Base-by-base conservation (phyloP, 768 basidiomycete species). In the Tricholoma saponaceum region DNA sequence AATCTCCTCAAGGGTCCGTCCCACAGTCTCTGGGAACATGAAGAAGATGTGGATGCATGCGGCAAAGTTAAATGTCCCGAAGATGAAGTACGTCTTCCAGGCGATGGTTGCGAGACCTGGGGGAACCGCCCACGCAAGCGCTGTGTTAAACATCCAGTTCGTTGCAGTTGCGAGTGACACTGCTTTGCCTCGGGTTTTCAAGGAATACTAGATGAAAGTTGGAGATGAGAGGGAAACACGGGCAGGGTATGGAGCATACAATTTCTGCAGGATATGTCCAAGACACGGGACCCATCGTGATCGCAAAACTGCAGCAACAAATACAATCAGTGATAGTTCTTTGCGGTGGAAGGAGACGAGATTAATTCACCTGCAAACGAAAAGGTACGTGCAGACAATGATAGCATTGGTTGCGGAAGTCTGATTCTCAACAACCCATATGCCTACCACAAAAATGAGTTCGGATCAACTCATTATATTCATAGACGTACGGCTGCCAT, bases 21-120 rank as follows among this genome's bases (percentile, higher is more conserved):
- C 83, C 13, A 84, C 83, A 2, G 88, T 89, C 70, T 91, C 90
- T 12, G 89, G 90, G 79, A 82, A 91, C 79, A 86, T 86, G 79
- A 91, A 90, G 65, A 86, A 74, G 58, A 90, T 75, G 63, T 90
- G 88, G 53, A 89, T 72, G 67, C 79, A 85, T 1, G 83, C 85
- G 0, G 84, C 83, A 58, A 87, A 83, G 76, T 89, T 88, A 81
- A 89, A 89, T 9, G 86, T 72, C 8, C 85, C 87, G 66, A 90
- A 89, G 69, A 90, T 83, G 71, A 89, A 89, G 71, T 89, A 90
- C 2, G 77, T 90, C 72, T 83, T 86, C 79, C 83, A 87, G 14
- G 85, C 87, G 58, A 91, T 89, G 61, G 61, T 76, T 26, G 80
- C 69, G 50, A 91, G 80, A 6, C 81, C 83, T 0, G 89, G 87